phyloP scores from a whole-genome alignment of 768 basidiomycete genomes.

The Artomyces pyxidatus region DNA sequence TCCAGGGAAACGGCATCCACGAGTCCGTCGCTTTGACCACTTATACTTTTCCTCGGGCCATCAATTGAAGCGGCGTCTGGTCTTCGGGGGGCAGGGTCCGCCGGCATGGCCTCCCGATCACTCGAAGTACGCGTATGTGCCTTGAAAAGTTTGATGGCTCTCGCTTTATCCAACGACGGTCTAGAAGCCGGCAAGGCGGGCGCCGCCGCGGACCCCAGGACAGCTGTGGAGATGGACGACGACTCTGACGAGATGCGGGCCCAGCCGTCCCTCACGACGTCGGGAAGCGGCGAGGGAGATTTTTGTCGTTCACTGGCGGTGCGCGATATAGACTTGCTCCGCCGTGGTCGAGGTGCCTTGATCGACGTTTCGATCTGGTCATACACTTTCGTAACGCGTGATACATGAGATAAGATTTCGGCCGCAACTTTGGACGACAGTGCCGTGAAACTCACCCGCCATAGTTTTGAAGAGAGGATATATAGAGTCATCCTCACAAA shows the following conservation, averaged over 20 bases:
- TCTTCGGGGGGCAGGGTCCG: constrained; percentile 27
- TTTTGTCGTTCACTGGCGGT: constrained; percentile 30
- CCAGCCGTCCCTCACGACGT: constrained; percentile 12
- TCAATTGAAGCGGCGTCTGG: constrained; percentile 21
- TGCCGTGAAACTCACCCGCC: constrained; percentile 50
- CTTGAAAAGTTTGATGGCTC: constrained; percentile 51
- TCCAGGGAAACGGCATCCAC: constrained; percentile 7
- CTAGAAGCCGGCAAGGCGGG: constrained; percentile 32
- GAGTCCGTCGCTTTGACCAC: constrained; percentile 4
- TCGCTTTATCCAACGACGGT: constrained; percentile 58
- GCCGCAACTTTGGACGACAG: background rate
- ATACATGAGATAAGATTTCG: constrained; percentile 24
- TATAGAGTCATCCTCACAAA: constrained; percentile 85
- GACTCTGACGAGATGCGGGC: constrained; percentile 31
- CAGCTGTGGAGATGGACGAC: constrained; percentile 23
- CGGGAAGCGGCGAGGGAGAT: constrained; percentile 12
- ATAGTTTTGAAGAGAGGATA: constrained; percentile 81
- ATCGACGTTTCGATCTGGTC: constrained; percentile 68
- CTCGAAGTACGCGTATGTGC: constrained; percentile 30
- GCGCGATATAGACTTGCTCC: constrained; percentile 62
- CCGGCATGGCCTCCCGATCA: constrained; percentile 23
- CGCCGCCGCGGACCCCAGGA: constrained; percentile 11
- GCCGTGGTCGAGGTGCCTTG: constrained; percentile 45
- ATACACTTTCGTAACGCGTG: constrained; percentile 39
- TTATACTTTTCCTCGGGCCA: constrained; percentile 1